Evolutionary conservation across 129 eudicot species (phyloP), one percentile per base, ranked within the genome.

Genomic region (Glebionis coronaria): DNA sequence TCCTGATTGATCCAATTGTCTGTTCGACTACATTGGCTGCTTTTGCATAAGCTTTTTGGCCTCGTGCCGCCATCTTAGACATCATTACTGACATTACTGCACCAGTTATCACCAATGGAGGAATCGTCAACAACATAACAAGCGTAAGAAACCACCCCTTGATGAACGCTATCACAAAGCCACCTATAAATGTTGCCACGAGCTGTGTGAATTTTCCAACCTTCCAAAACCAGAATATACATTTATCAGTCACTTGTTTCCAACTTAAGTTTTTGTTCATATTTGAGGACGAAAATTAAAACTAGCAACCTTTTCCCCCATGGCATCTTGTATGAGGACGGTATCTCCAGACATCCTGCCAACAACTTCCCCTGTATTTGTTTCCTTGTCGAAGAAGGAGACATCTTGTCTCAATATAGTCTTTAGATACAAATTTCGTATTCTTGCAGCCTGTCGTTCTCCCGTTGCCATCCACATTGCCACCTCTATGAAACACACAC

Each of bases 81-180:
- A 87, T 20, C 29, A 53, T 23, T 9, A 71, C 3, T 18, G 91
- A 66, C 87, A 87, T 84, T 46, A 74, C 1, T 47, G 61, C 87
- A 68, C 95, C 88, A 20, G 95, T 74, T 56, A 80, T 73, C 6
- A 76, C 88, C 67, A 87, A 70, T 9, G 67, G 79, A 49, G 97
- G 95, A 53, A 87, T 75, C 3, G 85, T 57, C 23, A 81, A 20
- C 54, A 90, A 49, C 88, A 90, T 61, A 65, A 90, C 97, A 40
- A 90, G 83, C 8, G 97, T 80, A 68, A 90, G 97, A 78, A 83
- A 91, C 95, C 95, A 90, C 19, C 95, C 97, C 74, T 80, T 82
- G 44, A 74, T 18, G 38, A 90, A 80, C 14, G 97, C 87, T 27
- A 90, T 60, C 20, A 70, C 79, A 70, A 90, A 82, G 5, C 95